Percentiles rank a stretch among this genome's conserved stretches.
Evolutionary conservation across 768 basidiomycete species (phyloP).

Genomic region (Suillus subaureus): DNA sequence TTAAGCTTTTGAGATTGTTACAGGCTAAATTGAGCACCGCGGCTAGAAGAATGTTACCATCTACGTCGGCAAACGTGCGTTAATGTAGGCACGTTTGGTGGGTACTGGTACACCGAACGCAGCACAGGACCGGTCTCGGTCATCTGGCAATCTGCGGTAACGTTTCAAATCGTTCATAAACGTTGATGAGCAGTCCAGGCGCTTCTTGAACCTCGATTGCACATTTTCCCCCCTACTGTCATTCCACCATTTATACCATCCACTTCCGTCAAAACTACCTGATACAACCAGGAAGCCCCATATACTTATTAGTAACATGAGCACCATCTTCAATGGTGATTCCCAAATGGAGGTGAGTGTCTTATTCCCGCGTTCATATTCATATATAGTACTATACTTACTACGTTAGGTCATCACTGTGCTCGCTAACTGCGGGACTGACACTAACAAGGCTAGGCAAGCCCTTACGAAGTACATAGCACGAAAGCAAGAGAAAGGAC

Average conservation of each 20-base stretch:
- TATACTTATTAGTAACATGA: not conserved
- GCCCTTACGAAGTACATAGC: constrained; percentile 33
- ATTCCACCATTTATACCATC: not conserved
- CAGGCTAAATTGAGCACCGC: not conserved
- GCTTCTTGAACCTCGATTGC: not conserved
- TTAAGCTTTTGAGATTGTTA: no score
- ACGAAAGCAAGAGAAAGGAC: constrained; percentile 31
- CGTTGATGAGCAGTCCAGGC: no score
- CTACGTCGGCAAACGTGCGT: not conserved
- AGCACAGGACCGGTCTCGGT: not conserved
- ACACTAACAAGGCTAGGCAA: constrained; percentile 27
- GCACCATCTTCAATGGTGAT: constrained; percentile 27
- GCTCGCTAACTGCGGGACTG: constrained; percentile 35
- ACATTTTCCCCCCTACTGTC: not conserved
- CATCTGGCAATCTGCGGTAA: not conserved
- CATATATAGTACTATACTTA: not conserved
- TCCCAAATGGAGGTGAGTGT: constrained; percentile 31
- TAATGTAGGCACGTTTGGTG: not conserved
- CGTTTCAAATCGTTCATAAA: not conserved
- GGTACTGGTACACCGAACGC: not conserved
- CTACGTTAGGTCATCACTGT: constrained; percentile 31
- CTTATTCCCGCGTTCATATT: not conserved
- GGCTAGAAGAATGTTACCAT: not conserved
- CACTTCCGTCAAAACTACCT: not conserved
- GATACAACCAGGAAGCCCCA: not conserved